Conservation (phyloP, 768 basidiomycete genomes). For the Rhodotorula toruloides region DNA sequence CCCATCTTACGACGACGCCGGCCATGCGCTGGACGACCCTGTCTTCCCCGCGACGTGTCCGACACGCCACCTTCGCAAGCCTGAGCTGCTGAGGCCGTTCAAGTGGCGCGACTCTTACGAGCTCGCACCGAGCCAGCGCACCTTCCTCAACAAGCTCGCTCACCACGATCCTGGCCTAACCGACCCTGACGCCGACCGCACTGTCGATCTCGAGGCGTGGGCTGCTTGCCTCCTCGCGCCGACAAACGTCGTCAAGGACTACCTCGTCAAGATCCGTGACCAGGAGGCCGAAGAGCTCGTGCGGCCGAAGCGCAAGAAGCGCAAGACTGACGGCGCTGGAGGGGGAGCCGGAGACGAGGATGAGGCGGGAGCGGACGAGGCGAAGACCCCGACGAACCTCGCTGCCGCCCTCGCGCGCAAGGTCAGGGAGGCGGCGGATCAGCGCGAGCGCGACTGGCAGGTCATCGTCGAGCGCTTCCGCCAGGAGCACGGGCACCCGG, state of each 20-base stretch:
- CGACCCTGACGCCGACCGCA: slow-evolving; percentile 42
- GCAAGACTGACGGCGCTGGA: slow-evolving; percentile 2
- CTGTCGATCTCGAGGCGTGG: not conserved
- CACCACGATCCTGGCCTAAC: slow-evolving; percentile 53
- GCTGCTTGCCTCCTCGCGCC: slow-evolving; percentile 54
- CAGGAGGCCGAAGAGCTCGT: slow-evolving; percentile 48
- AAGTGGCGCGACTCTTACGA: slow-evolving; percentile 60
- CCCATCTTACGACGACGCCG: too few species aligned
- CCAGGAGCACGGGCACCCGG: slow-evolving; percentile 20
- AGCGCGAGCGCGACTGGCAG: slow-evolving; percentile 65
- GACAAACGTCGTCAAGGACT: slow-evolving; percentile 51
- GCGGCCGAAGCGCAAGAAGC: not conserved
- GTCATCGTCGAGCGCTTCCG: slow-evolving; percentile 53
- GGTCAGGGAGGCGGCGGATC: slow-evolving; percentile 58
- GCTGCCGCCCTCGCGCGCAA: slow-evolving; percentile 54
- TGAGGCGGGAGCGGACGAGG: not conserved
- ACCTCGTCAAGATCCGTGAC: slow-evolving; percentile 48
- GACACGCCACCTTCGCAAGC: too few species aligned
- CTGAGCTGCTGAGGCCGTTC: not conserved
- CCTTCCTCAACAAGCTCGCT: slow-evolving; percentile 58
- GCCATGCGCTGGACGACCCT: too few species aligned
- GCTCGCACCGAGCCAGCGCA: slow-evolving; percentile 63
- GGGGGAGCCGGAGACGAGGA: slow-evolving; percentile 41
- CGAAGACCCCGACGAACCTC: slow-evolving; percentile 49
- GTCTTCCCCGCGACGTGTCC: too few species aligned